Base-by-base conservation (phyloP, 2,329 filamentous ascomycete genomes). In the Trichophyton simii region DNA sequence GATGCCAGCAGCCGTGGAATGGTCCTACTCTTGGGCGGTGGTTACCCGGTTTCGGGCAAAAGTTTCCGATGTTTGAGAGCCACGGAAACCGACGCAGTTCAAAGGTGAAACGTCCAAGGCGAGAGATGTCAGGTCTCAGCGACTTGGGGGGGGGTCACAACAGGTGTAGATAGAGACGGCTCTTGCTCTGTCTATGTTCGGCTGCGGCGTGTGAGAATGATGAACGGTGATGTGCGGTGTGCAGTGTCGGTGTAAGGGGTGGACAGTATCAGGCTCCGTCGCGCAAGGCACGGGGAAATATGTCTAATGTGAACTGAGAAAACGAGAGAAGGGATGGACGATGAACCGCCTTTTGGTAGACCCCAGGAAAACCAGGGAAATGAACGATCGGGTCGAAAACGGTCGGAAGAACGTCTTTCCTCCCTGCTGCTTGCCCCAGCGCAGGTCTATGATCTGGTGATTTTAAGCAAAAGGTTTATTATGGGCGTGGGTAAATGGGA, bases 21-120 rank as follows among this genome's bases (percentile, higher is more conserved):
- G 31, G 50, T 55, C 50, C 50, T 34, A 55, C 31, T 36, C 34
- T 55, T 34, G 50, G 20, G 15, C 28, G 25, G 50, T 20, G 50
- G 50, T 55, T 55, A 55, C 50, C 50, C 31, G 25, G 50, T n/a
- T 36, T n/a, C 50, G 28, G 50, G 50, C 50, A 55, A 55, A 28
- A 55, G 50, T 55, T 55, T 55, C 50, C 50, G 50, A 55, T 55
- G 50, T 55, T 55, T 55, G 50, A 55, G 50, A 55, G 50, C 50
- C 50, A 55, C 50, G 50, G 50, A 55, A 55, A 55, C 50, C 50
- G 50, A 55, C 50, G 50, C 31, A 55, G 50, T 11, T 34, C 25
- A 22, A 28, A 36, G 50, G 28, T 55, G 50, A 55, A 36, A 55
- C 50, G 50, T 18, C 50, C 31, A 55, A 36, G 25, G 25, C 50